Percentiles rank a stretch among this genome's conserved stretches.
These are phyloP conservation scores for Acacia confusa DNA, from an alignment of 306 rosid species.

Conservation along the genomic window DNA sequence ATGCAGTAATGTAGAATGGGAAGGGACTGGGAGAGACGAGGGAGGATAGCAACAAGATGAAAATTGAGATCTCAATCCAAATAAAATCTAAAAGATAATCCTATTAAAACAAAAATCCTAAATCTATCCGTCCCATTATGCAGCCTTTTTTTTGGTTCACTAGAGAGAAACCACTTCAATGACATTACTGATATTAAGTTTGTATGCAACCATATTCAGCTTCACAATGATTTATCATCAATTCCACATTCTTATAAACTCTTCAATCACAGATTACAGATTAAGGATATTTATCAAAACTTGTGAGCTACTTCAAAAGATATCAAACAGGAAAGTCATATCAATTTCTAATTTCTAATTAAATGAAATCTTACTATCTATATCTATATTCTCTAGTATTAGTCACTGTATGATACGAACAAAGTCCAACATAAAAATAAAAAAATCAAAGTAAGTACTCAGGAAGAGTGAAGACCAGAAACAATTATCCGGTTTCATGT, in stretches of 20 bases:
- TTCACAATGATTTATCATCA: background rate
- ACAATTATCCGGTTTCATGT: background rate
- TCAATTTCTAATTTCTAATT: background rate
- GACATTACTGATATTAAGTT: background rate
- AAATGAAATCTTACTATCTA: no score
- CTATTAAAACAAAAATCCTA: background rate
- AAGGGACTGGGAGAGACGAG: background rate
- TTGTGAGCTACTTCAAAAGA: background rate
- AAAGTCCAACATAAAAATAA: background rate
- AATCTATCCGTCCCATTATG: background rate
- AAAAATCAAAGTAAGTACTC: background rate
- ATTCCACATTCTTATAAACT: background rate
- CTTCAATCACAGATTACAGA: background rate
- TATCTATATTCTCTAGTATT: background rate
- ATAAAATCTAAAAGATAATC: background rate
- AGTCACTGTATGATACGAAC: background rate
- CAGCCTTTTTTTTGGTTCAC: background rate
- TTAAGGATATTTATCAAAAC: background rate
- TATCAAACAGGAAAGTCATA: background rate
- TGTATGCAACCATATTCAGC: background rate
- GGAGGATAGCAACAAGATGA: background rate
- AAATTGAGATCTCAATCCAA: background rate
- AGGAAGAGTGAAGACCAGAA: background rate
- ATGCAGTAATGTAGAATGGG: background rate
- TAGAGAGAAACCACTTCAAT: background rate